Conservation (phyloP, 1,139 yeast species). For the Debaryomycetaceae sp. region DNA sequence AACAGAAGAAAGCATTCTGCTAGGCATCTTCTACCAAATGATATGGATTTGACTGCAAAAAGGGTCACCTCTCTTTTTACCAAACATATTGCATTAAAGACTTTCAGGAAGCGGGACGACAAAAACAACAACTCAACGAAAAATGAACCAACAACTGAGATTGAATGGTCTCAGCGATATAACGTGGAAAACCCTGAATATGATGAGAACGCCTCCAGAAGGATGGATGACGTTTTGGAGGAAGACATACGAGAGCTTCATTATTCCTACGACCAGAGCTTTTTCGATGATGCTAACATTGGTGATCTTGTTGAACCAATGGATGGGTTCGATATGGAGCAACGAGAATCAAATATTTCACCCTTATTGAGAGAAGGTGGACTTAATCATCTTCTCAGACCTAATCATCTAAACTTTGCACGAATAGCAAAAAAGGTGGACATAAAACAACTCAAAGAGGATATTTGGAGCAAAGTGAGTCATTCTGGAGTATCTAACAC, state of each 20-base stretch:
- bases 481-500: no score
- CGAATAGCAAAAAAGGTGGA: conserved; percentile 83
- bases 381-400: conserved; percentile 22
- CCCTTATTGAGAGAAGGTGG: conserved; percentile 31
- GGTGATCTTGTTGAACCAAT: conserved; percentile 43
- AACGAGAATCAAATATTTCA: conserved; percentile 20
- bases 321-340: conserved; percentile 21
- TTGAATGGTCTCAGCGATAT: conserved; percentile 1
- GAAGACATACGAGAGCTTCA: conserved; percentile 19
- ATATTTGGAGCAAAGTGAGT: conserved; percentile 54
- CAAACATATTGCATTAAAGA: conserved; percentile 52
- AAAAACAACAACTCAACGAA: conserved; percentile 7
- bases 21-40: conserved; percentile 64
- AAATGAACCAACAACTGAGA: conserved; percentile 55
- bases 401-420: conserved; percentile 71
- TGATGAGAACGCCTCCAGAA: conserved; percentile 34
- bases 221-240: background rate
- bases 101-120: conserved; percentile 20
- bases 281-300: conserved; percentile 11
- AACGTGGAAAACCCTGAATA: conserved; percentile 7
- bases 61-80: conserved; percentile 65
- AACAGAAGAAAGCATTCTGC: conserved; percentile 28
- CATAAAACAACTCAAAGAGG: conserved; percentile 72
- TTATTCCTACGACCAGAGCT: conserved; percentile 40
- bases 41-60: conserved; percentile 67